Base-by-base conservation (phyloP, 495 filamentous ascomycete genomes). In the Aspergillus wentii region DNA sequence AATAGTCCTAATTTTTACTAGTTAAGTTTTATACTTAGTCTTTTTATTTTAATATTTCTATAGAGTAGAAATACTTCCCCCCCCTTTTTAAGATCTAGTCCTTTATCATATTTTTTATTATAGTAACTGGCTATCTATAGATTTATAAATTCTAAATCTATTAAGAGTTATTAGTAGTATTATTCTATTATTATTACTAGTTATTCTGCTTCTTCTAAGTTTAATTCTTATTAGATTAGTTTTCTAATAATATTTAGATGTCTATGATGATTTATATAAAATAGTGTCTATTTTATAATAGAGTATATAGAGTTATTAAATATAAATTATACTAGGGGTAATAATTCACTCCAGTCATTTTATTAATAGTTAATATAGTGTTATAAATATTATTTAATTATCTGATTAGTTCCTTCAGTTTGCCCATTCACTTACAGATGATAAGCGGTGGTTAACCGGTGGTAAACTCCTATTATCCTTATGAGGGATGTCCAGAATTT, bases 351-450 rank as follows among this genome's bases (percentile, higher is more conserved):
- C 22, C 22, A 25, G 10, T 25, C 22, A 25, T 25, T 10, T 25
- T 11, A 13, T 37, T 25, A 22, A 37, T 37, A 11, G 21, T 37
- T 37, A 15, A 37, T 23, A 15, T 37, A 13, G 14, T 25, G 25
- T 13, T 23, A 26, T 23, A 11, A 10, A 10, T 25, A 25, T 25
- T 25, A 10, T 10, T 25, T 10, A 25, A 25, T 25, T 10, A 25
- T 25, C 10, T 25, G 22, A 10, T 25, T 25, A 10, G 22, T 25
- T 25, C 10, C 6, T 25, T 25, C 22, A 5, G 22, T 25, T 25
- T 25, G 22, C 5, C 22, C 22, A 25, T 25, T 25, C 10, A 10
- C 22, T 25, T 25, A 10, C 10, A 10, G 22, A 10, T 25, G 19
- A 37, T 23, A 25, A 10, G 20, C 16, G 16, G 25, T 18, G n/a